Percentiles rank a stretch among this genome's conserved stretches.
Evolutionary conservation across 176 grass and related monocot genomes (phyloP).

Genomic region (Rhynchospora tenuis): DNA sequence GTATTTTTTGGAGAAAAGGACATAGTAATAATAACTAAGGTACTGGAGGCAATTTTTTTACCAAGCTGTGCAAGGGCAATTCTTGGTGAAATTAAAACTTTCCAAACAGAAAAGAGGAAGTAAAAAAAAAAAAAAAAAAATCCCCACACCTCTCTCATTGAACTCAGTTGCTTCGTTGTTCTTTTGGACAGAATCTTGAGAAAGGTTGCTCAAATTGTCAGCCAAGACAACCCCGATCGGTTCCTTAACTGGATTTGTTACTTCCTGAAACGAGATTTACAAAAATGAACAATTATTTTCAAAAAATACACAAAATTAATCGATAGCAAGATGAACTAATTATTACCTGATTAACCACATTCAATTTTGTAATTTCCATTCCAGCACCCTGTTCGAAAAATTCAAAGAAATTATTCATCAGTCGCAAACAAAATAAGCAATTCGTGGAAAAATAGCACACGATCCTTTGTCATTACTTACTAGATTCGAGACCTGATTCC

Average conservation of each 20-base stretch:
- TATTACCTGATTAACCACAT: slow-evolving; percentile 25
- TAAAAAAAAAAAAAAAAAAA: background rate
- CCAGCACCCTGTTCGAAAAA: slow-evolving; percentile 17
- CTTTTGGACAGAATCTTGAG: slow-evolving; percentile 6
- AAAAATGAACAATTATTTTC: background rate
- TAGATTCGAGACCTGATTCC: slow-evolving; percentile 25
- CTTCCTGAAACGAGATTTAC: slow-evolving; percentile 25
- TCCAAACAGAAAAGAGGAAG: background rate
- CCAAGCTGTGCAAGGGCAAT: background rate
- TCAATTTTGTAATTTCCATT: slow-evolving; percentile 21
- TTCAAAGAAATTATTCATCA: background rate
- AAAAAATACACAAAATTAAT: background rate
- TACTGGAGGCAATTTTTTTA: background rate
- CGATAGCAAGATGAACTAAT: background rate
- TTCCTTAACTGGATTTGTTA: slow-evolving; percentile 31
- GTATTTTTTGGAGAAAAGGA: background rate
- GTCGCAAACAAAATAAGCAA: slow-evolving; percentile 14
- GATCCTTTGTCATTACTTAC: slow-evolving; percentile 2
- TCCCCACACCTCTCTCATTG: slow-evolving; percentile 10
- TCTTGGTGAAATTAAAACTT: background rate
- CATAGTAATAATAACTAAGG: background rate
- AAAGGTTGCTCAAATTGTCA: slow-evolving; percentile 23
- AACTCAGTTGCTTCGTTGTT: slow-evolving; percentile 9
- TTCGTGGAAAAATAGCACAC: background rate
- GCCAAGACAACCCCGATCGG: slow-evolving; percentile 29